Evolutionary conservation across 148 eudicot genomes (phyloP), one percentile per base, ranked within the genome.

Genomic region (Rhododendron griersonianum): DNA sequence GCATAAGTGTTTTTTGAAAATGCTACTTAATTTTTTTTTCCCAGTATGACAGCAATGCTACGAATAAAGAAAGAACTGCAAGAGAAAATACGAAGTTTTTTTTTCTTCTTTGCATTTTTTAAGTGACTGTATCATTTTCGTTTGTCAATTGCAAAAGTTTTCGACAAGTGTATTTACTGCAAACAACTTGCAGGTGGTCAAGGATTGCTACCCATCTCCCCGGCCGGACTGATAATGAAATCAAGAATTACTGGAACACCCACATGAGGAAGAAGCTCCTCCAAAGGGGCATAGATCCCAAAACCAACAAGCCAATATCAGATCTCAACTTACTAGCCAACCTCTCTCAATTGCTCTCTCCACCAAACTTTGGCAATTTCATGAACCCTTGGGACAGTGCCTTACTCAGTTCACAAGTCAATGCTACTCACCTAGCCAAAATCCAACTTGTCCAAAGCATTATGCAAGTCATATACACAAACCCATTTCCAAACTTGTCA

Each of bases 191-290:
- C 79, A 91, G 95, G 90, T 92, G 94, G 96, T 91, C 95, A 35
- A 92, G 86, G 50, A 94, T 94, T 50, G 96, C 96, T 21, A 83
- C 88, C 21, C 90, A 91, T 85, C 93, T 92, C 51, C 93, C 92
- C 7, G 94, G 95, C 21, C 87, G 96, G 35, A 94, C 96, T 2
- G 96, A 94, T 35, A 94, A 94, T 41, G 45, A 41, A 41, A 41
- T 41, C 7, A 41, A 41, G 45, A 41, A 41, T 41, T 41, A 41
- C 45, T 94, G 96, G 96, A 94, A 92, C 85, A 94, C 95, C 6
- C 96, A 90, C 63, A 18, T 94, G 7, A 88, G 95, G 53, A 94
- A 87, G 83, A 94, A 91, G 87, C 91, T 91, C 33, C 80, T 91
- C 25, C 90, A 87, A 50, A 88, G 79, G 90, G 94, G 93, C 23